phyloP scores from a whole-genome alignment of 495 filamentous ascomycete species.

The Lophiotrema nucula region DNA sequence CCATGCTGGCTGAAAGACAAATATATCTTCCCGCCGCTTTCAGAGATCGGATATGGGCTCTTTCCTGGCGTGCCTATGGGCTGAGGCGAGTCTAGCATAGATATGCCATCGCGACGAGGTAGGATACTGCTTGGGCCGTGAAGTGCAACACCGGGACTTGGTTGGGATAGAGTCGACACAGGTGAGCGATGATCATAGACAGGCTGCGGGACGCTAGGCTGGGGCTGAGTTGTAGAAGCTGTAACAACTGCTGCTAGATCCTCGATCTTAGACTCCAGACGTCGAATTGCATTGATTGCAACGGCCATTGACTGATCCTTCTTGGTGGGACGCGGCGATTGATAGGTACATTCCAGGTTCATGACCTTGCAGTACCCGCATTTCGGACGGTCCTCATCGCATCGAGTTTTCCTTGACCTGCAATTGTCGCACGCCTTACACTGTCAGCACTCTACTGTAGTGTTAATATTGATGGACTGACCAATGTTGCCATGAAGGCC shows the following conservation, averaged over 20 bases:
- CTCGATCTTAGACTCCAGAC: slow-evolving; percentile 30
- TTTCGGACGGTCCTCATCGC: slow-evolving; percentile 31
- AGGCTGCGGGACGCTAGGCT: not conserved
- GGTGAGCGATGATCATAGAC: slow-evolving; percentile 2
- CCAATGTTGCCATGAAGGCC: not conserved
- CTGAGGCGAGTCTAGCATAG: slow-evolving; percentile 9
- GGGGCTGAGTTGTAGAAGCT: not conserved
- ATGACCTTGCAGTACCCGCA: slow-evolving; percentile 29
- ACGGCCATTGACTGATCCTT: slow-evolving; percentile 32
- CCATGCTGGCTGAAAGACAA: slow-evolving; percentile 33
- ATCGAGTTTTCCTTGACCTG: slow-evolving; percentile 26
- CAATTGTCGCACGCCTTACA: slow-evolving; percentile 28
- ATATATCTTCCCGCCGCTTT: not conserved
- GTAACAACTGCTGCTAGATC: slow-evolving; percentile 19
- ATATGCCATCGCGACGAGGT: no score
- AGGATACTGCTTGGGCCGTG: not conserved
- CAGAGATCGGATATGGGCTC: slow-evolving; percentile 1
- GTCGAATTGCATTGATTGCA: slow-evolving; percentile 34
- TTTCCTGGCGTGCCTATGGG: slow-evolving; percentile 2
- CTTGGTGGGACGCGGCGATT: slow-evolving; percentile 24
- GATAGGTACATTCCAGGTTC: slow-evolving; percentile 23
- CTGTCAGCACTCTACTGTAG: no score
- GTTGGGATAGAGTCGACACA: slow-evolving; percentile 1
- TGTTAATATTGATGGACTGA: no score
- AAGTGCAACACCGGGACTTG: slow-evolving; percentile 2